Evolutionary conservation across 768 basidiomycete genomes (phyloP).

Genomic region (Termitomyces sp.): DNA sequence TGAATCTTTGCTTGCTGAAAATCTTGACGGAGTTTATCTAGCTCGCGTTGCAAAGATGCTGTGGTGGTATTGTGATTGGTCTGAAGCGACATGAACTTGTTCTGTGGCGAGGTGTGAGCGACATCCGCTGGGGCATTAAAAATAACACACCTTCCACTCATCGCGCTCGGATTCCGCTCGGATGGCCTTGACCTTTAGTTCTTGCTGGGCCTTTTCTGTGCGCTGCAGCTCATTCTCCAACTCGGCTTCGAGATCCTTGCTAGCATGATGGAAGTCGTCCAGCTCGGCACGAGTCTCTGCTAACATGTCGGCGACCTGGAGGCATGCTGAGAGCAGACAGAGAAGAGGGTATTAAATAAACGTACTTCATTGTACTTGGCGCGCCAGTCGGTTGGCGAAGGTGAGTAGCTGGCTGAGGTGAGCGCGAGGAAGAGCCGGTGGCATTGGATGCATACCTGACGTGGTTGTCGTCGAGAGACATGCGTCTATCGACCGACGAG

Average conservation of each 20-base stretch:
- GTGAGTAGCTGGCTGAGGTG: constrained; percentile 42
- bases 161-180: constrained; percentile 75
- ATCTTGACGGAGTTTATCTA: constrained; percentile 76
- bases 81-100: constrained; percentile 84
- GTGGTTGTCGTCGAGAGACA: constrained; percentile 64
- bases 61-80: constrained; percentile 88
- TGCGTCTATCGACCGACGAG: constrained; percentile 49
- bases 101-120: constrained; percentile 30
- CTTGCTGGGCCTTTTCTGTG: constrained; percentile 81
- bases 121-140: constrained; percentile 1
- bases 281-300: constrained; percentile 81
- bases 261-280: constrained; percentile 80
- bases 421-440: constrained; percentile 11
- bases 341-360: neutral
- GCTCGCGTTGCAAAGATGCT: constrained; percentile 86
- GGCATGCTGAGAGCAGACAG: constrained; percentile 2
- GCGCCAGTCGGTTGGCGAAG: constrained; percentile 64
- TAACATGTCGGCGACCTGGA: constrained; percentile 73
- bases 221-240: constrained; percentile 86
- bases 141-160: constrained; percentile 80
- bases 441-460: constrained; percentile 40
- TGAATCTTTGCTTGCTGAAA: constrained; percentile 67
- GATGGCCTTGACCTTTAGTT: constrained; percentile 66
- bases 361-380: constrained; percentile 68
- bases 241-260: constrained; percentile 91